Evolutionary conservation across 139 green algal genomes (phyloP).

Genomic region (Chlamydomonas incerta): DNA sequence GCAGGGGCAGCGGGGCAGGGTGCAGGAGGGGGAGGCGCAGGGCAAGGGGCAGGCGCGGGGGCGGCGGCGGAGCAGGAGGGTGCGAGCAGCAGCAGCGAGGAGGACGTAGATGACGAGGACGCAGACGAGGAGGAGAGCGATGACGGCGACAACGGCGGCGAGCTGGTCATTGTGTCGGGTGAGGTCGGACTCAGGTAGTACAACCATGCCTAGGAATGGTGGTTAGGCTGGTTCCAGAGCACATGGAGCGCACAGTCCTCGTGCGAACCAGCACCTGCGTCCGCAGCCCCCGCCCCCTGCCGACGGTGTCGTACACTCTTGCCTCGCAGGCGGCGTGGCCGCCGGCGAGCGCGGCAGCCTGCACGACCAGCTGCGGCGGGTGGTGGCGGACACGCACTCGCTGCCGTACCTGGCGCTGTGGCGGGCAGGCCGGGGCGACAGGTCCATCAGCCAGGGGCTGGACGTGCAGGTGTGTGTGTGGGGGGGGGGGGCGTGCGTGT

Average conservation of each 20-base stretch:
- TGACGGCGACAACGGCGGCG: not conserved
- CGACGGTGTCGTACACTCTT: too few relatives aligned
- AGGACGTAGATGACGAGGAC: not conserved
- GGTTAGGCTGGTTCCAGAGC: too few relatives aligned
- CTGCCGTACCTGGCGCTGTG: constrained; percentile 25
- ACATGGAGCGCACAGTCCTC: too few relatives aligned
- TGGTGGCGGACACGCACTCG: not conserved
- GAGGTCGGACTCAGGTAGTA: not conserved
- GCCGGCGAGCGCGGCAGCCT: not conserved
- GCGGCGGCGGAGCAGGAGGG: not conserved
- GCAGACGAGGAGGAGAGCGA: not conserved
- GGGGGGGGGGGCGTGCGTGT: not conserved
- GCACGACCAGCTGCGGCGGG: not conserved
- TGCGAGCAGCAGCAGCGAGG: too few relatives aligned
- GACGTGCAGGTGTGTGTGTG: not conserved
- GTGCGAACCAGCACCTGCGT: too few relatives aligned
- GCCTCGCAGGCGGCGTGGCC: not conserved
- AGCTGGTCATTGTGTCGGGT: constrained; percentile 28
- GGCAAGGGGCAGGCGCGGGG: not conserved
- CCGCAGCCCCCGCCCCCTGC: too few relatives aligned
- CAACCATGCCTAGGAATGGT: too few relatives aligned
- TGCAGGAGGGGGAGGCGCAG: not conserved
- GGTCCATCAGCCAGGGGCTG: not conserved
- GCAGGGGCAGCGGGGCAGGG: too few relatives aligned
- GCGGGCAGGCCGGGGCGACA: not conserved